Evolutionary conservation across 2,329 filamentous ascomycete species (phyloP), one percentile per base, ranked within the genome.

Genomic region (Hymenoscyphus fraxineus): DNA sequence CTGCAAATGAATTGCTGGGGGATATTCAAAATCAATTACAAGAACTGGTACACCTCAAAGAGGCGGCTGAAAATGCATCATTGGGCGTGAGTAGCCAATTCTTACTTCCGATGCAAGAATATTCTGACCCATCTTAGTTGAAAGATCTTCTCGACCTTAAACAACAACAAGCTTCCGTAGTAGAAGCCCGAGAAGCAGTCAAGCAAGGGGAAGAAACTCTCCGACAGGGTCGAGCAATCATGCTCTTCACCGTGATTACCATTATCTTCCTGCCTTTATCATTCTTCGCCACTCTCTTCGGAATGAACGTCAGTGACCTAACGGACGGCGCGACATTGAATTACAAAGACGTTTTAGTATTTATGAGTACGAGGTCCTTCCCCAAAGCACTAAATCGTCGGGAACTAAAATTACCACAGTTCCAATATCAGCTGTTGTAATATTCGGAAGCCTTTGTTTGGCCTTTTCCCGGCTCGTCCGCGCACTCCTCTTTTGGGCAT

Each of bases 161-260:
- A 64, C 79, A 81, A 39, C 79, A 82, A 66, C 80, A 82, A 65
- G 79, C 80, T 0, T 76, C 77, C 44, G 76, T 81, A 1, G 73
- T 81, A 3, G 78, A 82, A 64, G 79, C 80, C 0, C 77, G 76
- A 73, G 75, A 78, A 32, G 73, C 79, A 0, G 71, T 78, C 13
- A 76, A 74, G 35, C 77, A 80, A 47, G 76, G 75, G 0, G 74
- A 79, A 0, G 77, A 81, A 61, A 77, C 75, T 0, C 74, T 79
- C 4, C 75, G 72, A 6, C 80, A 82, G 64, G 78, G 79, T 1
- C 73, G 75, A 0, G 76, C 78, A 1, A 78, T 82, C 60, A 78
- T 82, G 76, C 72, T 67, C 2, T 71, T 71, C 62, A 71, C 69
- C 6, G 51, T 65, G 19, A 65, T 70, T 19, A 70, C 69, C 0